These are phyloP conservation scores for Aphanomyces astaci DNA, from an alignment of 352 stramenopile genomes.

Conservation along the genomic window DNA sequence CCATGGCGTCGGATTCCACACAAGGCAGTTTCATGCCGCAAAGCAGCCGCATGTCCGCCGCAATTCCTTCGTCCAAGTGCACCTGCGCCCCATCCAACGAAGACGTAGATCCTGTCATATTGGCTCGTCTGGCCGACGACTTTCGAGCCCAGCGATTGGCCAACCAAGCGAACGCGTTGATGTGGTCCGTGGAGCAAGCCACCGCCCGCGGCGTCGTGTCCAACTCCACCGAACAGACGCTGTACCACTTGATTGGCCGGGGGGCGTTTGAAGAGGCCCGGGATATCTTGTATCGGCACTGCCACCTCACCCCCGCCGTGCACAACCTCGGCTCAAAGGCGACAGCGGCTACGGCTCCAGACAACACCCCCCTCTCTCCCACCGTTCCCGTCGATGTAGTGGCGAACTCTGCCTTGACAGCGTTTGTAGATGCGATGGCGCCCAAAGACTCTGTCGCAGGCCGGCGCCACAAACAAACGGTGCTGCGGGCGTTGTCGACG, in stretches of 20 bases:
- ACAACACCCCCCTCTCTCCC: slow-evolving; percentile 9
- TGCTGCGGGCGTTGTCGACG: slow-evolving; percentile 63
- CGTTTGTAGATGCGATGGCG: slow-evolving; percentile 47
- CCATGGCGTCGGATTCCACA: too few relatives aligned
- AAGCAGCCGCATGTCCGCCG: not conserved
- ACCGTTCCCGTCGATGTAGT: slow-evolving; percentile 26
- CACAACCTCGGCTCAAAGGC: slow-evolving; percentile 47
- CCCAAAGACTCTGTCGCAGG: slow-evolving; percentile 41
- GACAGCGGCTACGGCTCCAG: too few relatives aligned
- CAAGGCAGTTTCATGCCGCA: too few relatives aligned
- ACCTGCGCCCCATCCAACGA: not conserved
- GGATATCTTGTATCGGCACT: slow-evolving; percentile 80
- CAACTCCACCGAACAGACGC: slow-evolving; percentile 55
- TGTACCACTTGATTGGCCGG: slow-evolving; percentile 49
- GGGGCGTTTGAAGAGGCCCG: slow-evolving; percentile 55
- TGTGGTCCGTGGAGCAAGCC: slow-evolving; percentile 68
- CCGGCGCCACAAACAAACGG: slow-evolving; percentile 56
- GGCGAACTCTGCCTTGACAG: slow-evolving; percentile 38
- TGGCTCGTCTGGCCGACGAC: slow-evolving; percentile 25
- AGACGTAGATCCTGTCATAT: not conserved
- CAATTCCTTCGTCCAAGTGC: not conserved
- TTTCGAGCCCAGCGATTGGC: slow-evolving; percentile 62
- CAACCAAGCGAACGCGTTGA: slow-evolving; percentile 57
- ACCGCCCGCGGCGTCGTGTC: slow-evolving; percentile 51
- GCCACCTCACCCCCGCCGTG: slow-evolving; percentile 63